Evolutionary conservation across 371 early-diverging fungal genomes (phyloP), one percentile per base, ranked within the genome.

Genomic region (Apophysomyces sp.): DNA sequence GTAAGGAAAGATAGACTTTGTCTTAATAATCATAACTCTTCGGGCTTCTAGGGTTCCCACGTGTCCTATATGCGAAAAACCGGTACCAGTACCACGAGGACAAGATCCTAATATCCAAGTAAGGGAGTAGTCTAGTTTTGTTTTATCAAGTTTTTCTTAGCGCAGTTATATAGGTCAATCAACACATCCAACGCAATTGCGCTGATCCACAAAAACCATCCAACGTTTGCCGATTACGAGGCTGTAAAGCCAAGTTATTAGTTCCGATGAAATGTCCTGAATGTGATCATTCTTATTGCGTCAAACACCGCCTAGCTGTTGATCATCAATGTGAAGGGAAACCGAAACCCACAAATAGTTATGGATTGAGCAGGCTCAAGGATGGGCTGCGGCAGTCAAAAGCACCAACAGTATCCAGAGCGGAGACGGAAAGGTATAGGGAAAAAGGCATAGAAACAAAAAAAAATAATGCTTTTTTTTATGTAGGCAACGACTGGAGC

Each of bases 41-140:
- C 16, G 30, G 49, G 4, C 13, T 36, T 56, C 3, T 39, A 80
- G 86, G 15, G 86, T 86, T 0, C 86, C 88, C 26, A 73, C 78
- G 21, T 89, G 89, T 55, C 89, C 89, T 4, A 69, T 89, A 28
- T 89, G 89, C 56, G 70, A 77, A 26, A 79, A 75, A 41, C 86
- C 87, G 32, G 85, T 89, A n/a, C 85, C 89, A n/a, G 74, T 83
- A 15, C 79, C 79, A 44, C 65, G 83, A 65, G 85, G 83, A 16
- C 79, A 84, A 36, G 82, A 89, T 72, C 88, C 88, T 3, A 89
- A 89, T 60, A 69, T 84, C 34, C 72, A 81, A 61, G 84, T 82
- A 61, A 55, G 66, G 30, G 21, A 4, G 31, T 9, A 16, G 30
- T 3, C 21, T 11, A 39, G 15, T 8, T 3, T 27, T 24, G 2